Base-by-base conservation (phyloP, 2,329 filamentous ascomycete genomes). In the Xylaria polymorpha region DNA sequence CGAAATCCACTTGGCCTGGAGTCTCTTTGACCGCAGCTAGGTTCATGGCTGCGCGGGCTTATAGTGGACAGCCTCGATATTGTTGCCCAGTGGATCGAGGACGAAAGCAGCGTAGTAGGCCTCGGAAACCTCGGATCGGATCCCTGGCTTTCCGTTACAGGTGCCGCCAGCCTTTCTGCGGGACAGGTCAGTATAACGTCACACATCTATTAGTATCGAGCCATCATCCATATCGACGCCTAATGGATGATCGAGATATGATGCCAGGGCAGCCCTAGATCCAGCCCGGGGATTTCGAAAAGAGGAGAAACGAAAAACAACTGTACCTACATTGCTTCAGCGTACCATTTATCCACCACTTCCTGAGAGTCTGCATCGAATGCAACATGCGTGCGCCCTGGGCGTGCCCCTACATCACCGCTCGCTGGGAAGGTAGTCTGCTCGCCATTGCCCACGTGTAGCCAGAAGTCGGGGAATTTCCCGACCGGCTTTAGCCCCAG, bases 21-120 rank as follows among this genome's bases (percentile, higher is more conserved):
- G 22, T 50, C 41, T 55, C 29, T 41, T 56, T 67, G 15, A 67
- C 53, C 53, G 67, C 41, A 29, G 25, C 25, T 29, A 29, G 25
- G 25, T 29, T 29, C 25, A 37, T 12, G 50, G 37, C 46, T 53
- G 58, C 12, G 43, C 35, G n/a, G 59, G 61, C 29, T 55, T 25
- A 35, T 68, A 70, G 56, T 72, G 66, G 18, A 72, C 57, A 4
- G 66, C 68, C 60, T 73, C 72, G 43, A 73, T 66, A 20, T 73
- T 71, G 12, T 70, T 74, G 32, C 67, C 68, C 15, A 70, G 55
- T 29, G 72, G 70, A 53, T 72, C 70, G 35, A 73, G 70, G n/a
- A 72, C 72, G 35, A 72, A 72, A 20, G 71, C 68, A 12, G 70
- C 64, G 57, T 73, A 72, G 43, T 72, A 72, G 15, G 29, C 12